Conservation (phyloP, 2,329 filamentous ascomycete species). For the Colletotrichum cordylinicola region DNA sequence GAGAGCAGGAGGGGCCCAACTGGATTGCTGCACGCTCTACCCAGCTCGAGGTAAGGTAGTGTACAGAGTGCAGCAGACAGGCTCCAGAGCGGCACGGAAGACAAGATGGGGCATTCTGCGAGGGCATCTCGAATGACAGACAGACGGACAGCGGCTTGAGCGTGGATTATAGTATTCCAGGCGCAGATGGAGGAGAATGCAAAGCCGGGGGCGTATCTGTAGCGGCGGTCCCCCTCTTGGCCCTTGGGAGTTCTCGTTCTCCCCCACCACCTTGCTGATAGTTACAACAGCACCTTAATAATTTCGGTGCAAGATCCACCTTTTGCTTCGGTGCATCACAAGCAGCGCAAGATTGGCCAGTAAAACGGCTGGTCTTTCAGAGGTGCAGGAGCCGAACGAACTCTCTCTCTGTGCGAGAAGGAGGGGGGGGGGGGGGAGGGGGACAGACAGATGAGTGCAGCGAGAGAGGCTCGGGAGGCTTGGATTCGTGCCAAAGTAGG, state of each 20-base stretch:
- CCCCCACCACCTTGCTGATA: background rate
- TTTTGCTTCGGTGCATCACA: conserved; percentile 12
- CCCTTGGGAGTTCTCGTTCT: background rate
- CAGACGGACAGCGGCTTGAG: background rate
- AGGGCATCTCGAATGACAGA: background rate
- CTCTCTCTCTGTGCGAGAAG: background rate
- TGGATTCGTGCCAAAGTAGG: background rate
- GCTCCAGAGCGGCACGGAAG: background rate
- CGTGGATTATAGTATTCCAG: background rate
- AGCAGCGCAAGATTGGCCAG: conserved; percentile 7
- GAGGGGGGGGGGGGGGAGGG: background rate
- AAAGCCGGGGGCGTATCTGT: background rate
- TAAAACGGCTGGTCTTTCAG: background rate
- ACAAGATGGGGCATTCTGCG: background rate
- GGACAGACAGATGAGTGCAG: background rate
- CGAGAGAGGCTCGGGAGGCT: background rate
- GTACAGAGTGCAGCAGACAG: background rate
- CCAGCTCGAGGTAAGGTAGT: background rate
- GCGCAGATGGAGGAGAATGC: background rate
- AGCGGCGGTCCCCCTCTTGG: background rate
- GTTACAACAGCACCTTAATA: conserved; percentile 1
- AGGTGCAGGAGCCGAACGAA: background rate
- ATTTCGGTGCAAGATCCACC: conserved; percentile 23
- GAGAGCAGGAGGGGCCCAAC: background rate
- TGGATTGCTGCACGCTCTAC: background rate